These are phyloP conservation scores for Andrographis paniculata DNA, from an alignment of 305 asterid species.

Conservation along the genomic window DNA sequence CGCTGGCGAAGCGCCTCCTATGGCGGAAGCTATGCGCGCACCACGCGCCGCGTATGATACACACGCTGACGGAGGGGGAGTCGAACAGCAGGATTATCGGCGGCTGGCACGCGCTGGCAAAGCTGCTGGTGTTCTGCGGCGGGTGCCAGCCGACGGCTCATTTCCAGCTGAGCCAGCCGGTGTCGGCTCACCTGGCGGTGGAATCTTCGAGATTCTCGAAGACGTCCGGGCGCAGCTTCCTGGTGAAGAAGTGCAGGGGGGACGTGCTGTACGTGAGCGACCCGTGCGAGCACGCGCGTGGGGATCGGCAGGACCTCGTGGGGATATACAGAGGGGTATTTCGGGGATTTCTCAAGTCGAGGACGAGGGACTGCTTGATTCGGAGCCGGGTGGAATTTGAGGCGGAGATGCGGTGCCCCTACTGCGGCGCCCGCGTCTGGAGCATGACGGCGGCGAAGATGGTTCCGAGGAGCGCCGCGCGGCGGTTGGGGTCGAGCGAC, in stretches of 20 bases:
- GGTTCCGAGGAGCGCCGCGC: conserved; percentile 50
- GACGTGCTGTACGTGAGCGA: conserved; percentile 65
- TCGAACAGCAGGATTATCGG: conserved; percentile 33
- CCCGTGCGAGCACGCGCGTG: conserved; percentile 59
- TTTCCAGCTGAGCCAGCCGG: conserved; percentile 22
- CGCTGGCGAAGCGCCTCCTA: conserved; percentile 52
- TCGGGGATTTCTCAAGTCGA: conserved; percentile 45
- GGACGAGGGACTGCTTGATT: conserved; percentile 54
- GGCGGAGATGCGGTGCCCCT: conserved; percentile 48
- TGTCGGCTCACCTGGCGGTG: conserved; percentile 48
- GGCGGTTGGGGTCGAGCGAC: conserved; percentile 59
- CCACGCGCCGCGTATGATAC: conserved; percentile 54
- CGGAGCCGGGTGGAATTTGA: conserved; percentile 37
- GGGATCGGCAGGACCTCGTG: conserved; percentile 28
- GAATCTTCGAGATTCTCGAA: conserved; percentile 58
- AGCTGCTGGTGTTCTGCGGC: conserved; percentile 64
- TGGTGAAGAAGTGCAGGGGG: conserved; percentile 36
- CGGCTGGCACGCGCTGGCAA: conserved; percentile 76
- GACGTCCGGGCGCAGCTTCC: conserved; percentile 70
- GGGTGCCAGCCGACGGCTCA: conserved; percentile 51
- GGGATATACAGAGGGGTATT: conserved; percentile 73
- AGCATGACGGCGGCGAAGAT: conserved; percentile 69
- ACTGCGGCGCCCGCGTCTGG: conserved; percentile 66
- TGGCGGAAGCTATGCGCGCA: conserved; percentile 65
- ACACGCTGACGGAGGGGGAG: conserved; percentile 31